These are phyloP conservation scores for Zasmidium angulare DNA, from an alignment of 2,329 filamentous ascomycete genomes.

Conservation along the genomic window DNA sequence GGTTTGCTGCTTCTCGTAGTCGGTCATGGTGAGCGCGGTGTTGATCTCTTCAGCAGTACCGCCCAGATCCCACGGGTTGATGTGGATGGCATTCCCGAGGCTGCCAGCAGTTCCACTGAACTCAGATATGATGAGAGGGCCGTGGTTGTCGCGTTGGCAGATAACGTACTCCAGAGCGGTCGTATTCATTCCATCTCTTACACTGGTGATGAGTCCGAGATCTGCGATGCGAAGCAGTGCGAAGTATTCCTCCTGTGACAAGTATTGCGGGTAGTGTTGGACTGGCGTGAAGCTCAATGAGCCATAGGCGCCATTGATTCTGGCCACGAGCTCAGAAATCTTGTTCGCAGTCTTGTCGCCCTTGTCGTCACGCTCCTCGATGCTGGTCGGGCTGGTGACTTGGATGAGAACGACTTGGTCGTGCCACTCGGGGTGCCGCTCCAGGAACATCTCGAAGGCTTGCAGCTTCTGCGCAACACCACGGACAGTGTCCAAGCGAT, in stretches of 20 bases:
- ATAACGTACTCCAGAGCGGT: conserved; percentile 93
- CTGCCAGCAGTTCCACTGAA: conserved; percentile 93
- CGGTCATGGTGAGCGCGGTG: conserved; percentile 73
- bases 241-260: conserved; percentile 88
- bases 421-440: conserved; percentile 86
- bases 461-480: conserved; percentile 95
- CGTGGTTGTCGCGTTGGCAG: conserved; percentile 82
- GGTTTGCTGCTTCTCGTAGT: conserved; percentile 64
- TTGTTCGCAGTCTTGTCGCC: conserved; percentile 80
- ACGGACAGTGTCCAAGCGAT: conserved; percentile 87
- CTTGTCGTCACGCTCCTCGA: conserved; percentile 71
- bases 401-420: conserved; percentile 92
- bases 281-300: conserved; percentile 87
- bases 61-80: conserved; percentile 91
- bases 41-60: conserved; percentile 84
- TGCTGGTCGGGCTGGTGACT: conserved; percentile 73
- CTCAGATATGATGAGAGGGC: conserved; percentile 89
- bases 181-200: conserved; percentile 97
- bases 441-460: conserved; percentile 89
- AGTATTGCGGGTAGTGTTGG: conserved; percentile 91
- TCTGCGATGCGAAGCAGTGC: conserved; percentile 87
- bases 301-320: conserved; percentile 88
- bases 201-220: conserved; percentile 90
- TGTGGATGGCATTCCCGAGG: conserved; percentile 82
- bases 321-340: conserved; percentile 85